Base-by-base conservation (phyloP, 179 eudicot genomes). In the Drosera spatulata region DNA sequence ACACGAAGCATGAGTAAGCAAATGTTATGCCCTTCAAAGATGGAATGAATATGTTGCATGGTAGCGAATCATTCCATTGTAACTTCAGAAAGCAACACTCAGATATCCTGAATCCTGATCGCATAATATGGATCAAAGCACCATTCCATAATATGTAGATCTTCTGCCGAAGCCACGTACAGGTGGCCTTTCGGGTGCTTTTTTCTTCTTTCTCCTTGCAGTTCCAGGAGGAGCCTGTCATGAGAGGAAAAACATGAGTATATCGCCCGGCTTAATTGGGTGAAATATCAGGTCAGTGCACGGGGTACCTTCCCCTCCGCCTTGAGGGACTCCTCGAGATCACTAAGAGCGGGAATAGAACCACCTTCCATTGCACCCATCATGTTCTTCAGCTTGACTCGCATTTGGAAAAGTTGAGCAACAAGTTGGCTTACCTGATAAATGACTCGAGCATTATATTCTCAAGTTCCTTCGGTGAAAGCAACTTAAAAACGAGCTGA, bases 391-490 rank as follows among this genome's bases (percentile, higher is more conserved):
- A 91, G 88, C 10, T 87, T 89, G 15, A 70, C 85, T 58, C 98
- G 95, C 98, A 91, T 91, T 79, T 91, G 95, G 75, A 88, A 88
- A 65, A 91, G 71, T 68, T 91, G 98, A 66, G 96, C 91, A 66
- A 91, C 91, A 64, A 91, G 85, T 80, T 88, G 95, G 69, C 80
- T 82, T 60, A 91, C 98, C 98, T 91, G 77, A 68, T 75, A 55
- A 67, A 60, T 37, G 63, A 58, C 48, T 60, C 53, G 45, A 41
- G 11, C 41, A 40, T 5, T 14, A 15, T n/a, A 11, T 39, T 33
- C 37, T 55, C 12, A 52, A 22, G 5, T 52, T 22, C 7, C 11
- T 15, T 15, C 11, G 7, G 33, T 22, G 33, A 22, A 22, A 22
- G 33, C 33, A 22, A 22, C 33, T 22, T 22, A 22, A 22, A 22